Conservation (phyloP, 2,329 filamentous ascomycete genomes). For the Mollisia scopiformis region DNA sequence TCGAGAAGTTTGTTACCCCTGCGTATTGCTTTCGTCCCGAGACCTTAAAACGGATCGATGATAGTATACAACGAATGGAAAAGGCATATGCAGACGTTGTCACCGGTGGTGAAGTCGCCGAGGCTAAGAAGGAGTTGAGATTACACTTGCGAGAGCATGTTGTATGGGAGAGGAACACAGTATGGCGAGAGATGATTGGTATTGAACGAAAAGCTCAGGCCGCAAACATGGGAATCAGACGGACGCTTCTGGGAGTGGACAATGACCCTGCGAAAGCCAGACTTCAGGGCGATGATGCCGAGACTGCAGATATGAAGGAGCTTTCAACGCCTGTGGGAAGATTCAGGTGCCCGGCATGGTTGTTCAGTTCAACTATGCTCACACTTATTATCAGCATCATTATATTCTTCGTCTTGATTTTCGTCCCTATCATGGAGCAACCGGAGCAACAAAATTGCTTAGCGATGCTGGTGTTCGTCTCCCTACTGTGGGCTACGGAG, state of each 20-base stretch:
- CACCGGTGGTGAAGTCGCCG: constrained; percentile 75
- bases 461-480: constrained; percentile 91
- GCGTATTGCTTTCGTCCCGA: constrained; percentile 80
- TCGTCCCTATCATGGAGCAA: constrained; percentile 79
- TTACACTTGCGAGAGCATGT: constrained; percentile 94
- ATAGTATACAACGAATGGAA: constrained; percentile 76
- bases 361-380: constrained; percentile 81
- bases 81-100: constrained; percentile 79
- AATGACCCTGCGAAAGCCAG: constrained; percentile 68
- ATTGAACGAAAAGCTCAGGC: constrained; percentile 95
- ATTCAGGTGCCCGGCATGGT: constrained; percentile 77
- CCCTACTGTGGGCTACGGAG: constrained; percentile 95
- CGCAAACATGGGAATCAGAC: constrained; percentile 79
- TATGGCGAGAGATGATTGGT: constrained; percentile 98
- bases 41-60: constrained; percentile 72
- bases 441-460: constrained; percentile 95
- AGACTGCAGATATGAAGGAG: constrained; percentile 63
- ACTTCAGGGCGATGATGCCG: constrained; percentile 83
- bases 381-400: constrained; percentile 71
- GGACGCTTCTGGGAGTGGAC: constrained; percentile 78
- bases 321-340: constrained; percentile 80
- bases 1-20: constrained; percentile 72
- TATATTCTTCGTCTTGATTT: constrained; percentile 75
- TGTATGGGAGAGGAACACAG: constrained; percentile 98
- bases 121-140: constrained; percentile 83